A percentile compares a stretch with the other conserved stretches of the same genome.
Evolutionary conservation across 2,329 filamentous ascomycete species (phyloP).

Genomic region (Aspergillus ochraceus): DNA sequence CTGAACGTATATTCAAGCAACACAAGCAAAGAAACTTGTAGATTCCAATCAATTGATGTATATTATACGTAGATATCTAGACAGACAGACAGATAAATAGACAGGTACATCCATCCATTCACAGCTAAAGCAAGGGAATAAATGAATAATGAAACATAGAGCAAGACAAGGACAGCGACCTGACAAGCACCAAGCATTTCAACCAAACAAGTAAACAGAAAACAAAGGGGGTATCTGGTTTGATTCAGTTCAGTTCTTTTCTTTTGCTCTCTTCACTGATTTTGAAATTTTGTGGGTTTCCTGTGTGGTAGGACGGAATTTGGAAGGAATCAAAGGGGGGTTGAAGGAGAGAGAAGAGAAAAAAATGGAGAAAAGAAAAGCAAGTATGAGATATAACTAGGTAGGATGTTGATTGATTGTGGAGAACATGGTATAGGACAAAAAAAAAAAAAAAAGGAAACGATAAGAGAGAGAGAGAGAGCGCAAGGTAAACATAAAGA

Average conservation of each 20-base stretch:
- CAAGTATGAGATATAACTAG: background rate
- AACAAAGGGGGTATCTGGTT: background rate
- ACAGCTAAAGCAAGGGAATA: background rate
- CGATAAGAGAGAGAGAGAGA: too few relatives aligned
- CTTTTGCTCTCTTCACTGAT: background rate
- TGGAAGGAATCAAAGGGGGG: too few relatives aligned
- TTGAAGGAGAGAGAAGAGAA: too few relatives aligned
- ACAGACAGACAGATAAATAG: background rate
- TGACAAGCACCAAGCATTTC: background rate
- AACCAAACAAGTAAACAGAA: background rate
- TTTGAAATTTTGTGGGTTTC: background rate
- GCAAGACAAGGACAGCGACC: background rate
- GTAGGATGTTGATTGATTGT: background rate
- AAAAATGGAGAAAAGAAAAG: too few relatives aligned
- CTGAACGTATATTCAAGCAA: too few relatives aligned
- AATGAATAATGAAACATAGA: background rate
- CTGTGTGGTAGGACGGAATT: too few relatives aligned
- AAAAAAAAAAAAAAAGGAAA: background rate
- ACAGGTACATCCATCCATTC: background rate
- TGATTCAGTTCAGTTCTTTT: background rate
- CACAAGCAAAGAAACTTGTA: too few relatives aligned
- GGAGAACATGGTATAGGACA: background rate
- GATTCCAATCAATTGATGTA: too few relatives aligned
- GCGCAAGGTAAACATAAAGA: background rate
- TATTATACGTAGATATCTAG: too few relatives aligned